Evolutionary conservation across 257 asterid species (phyloP).

Genomic region (Capsicum pubescens): DNA sequence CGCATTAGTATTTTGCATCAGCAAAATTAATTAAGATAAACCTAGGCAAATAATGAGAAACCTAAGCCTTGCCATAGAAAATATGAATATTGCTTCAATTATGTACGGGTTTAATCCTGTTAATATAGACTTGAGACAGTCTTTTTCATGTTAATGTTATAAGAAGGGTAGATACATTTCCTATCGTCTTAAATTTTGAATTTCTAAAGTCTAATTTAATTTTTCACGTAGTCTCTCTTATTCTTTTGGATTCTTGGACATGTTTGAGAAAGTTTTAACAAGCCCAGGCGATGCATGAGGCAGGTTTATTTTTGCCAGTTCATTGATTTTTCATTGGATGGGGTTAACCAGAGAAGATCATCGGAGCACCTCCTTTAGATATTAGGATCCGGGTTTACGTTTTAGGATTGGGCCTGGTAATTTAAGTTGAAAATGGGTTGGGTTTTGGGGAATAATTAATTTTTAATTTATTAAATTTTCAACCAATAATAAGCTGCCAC

Average conservation of each 20-base stretch:
- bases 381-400: no score
- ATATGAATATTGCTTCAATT: neutral
- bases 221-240: no score
- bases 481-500: no score
- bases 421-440: no score
- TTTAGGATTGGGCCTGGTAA: no score
- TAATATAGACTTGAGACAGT: neutral
- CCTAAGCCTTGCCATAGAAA: slow-evolving; percentile 35
- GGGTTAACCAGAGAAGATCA: no score
- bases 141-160: slow-evolving; percentile 13
- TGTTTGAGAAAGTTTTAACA: slow-evolving; percentile 22
- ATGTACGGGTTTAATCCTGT: neutral
- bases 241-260: slow-evolving; percentile 19
- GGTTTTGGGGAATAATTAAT: no score
- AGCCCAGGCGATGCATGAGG: slow-evolving; percentile 36
- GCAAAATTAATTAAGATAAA: neutral
- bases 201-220: neutral
- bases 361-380: no score
- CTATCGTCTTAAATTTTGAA: slow-evolving; percentile 10
- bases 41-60: slow-evolving; percentile 2
- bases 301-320: slow-evolving; percentile 17
- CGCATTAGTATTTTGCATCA: slow-evolving; percentile 11
- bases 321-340: no score
- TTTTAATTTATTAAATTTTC: no score
- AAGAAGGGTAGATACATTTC: neutral